These are phyloP conservation scores for Chaetomium fimeti DNA, from an alignment of 495 filamentous ascomycete genomes.

Conservation along the genomic window DNA sequence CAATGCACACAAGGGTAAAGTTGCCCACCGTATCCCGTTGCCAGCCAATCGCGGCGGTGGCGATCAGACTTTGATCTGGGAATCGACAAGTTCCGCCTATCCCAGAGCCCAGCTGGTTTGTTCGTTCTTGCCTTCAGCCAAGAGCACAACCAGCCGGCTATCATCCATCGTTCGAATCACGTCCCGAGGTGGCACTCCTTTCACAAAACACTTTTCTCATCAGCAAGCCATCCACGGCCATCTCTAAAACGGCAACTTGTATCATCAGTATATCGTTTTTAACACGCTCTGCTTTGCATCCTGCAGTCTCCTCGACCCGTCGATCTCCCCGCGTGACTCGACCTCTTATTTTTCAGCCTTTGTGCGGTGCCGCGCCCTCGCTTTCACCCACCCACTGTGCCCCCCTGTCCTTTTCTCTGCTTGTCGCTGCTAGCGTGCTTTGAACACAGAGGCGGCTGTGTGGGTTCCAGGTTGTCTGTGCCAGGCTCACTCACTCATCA, in stretches of 20 bases:
- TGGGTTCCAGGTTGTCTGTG: constrained; percentile 22
- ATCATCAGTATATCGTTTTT: constrained; percentile 19
- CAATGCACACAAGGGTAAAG: constrained; percentile 22
- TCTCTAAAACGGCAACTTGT: constrained; percentile 22
- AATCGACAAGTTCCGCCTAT: constrained; percentile 31
- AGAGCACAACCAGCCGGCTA: not conserved
- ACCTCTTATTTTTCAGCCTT: constrained; percentile 18
- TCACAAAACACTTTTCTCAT: constrained; percentile 12
- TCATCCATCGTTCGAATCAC: not conserved
- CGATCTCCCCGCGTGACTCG: constrained; percentile 17
- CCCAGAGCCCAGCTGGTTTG: constrained; percentile 19
- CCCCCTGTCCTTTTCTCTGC: constrained; percentile 18
- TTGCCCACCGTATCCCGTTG: constrained; percentile 28
- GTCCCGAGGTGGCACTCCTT: constrained; percentile 22
- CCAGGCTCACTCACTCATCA: constrained; percentile 21
- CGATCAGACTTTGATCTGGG: constrained; percentile 43
- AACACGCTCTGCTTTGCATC: constrained; percentile 1
- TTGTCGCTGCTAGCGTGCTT: constrained; percentile 13
- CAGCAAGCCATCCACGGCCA: constrained; percentile 22
- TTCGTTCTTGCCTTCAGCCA: constrained; percentile 23
- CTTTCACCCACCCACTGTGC: not conserved
- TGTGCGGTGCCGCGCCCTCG: constrained; percentile 19
- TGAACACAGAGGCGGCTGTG: constrained; percentile 32
- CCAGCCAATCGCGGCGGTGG: constrained; percentile 35
- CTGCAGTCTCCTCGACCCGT: not conserved